Conservation (phyloP, 225 moss, liverwort and hornwort species). For the Climacium dendroides region DNA sequence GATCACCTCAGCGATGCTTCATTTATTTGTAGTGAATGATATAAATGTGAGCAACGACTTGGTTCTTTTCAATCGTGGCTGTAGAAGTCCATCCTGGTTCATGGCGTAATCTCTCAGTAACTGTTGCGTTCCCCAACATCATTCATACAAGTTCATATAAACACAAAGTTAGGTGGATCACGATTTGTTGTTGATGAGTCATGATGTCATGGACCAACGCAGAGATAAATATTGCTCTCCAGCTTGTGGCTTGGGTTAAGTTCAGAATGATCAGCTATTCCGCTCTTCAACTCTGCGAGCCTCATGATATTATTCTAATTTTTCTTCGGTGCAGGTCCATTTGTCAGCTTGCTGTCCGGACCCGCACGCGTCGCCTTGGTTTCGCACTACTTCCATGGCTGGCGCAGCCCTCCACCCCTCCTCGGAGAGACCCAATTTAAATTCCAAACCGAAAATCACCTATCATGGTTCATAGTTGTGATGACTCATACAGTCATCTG, state of each 20-base stretch:
- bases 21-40: too few relatives aligned
- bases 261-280: neutral
- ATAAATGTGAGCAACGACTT: too few relatives aligned
- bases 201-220: neutral
- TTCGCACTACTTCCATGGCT: neutral
- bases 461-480: too few relatives aligned
- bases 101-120: too few relatives aligned
- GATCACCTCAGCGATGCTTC: too few relatives aligned
- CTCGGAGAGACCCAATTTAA: neutral
- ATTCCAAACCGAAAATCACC: neutral
- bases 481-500: accelerated
- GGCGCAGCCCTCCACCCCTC: neutral
- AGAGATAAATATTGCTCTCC: neutral
- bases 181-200: too few relatives aligned
- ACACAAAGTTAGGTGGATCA: neutral
- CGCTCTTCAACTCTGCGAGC: neutral
- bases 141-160: neutral
- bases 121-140: neutral
- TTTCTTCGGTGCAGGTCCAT: neutral
- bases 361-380: neutral
- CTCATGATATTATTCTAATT: constrained; percentile 63
- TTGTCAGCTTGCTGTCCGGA: neutral
- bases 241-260: neutral
- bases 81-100: too few relatives aligned
- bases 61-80: too few relatives aligned